Base-by-base conservation (phyloP, 1,139 yeast species). In the Debaryomyces fabryi region DNA sequence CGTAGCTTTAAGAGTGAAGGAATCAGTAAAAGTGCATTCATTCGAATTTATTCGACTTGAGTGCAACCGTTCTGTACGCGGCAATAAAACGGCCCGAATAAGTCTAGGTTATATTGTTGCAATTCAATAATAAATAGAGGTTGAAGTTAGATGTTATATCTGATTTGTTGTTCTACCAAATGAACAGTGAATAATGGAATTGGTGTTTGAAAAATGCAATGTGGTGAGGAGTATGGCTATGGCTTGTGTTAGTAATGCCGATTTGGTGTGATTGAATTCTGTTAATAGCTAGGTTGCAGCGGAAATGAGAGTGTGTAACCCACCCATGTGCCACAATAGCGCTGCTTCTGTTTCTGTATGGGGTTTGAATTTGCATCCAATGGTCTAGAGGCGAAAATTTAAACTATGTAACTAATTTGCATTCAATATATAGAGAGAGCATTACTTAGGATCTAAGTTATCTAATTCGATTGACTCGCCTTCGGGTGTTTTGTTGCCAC, bases 381-480 rank as follows among this genome's bases (percentile, higher is more conserved):
- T 4, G 13, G n/a, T 27, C 13, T 12, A 27, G 7, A 6, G 13
- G 10, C n/a, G 30, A 27, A 27, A 27, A 3, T 12, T 9, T 16
- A 32, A 15, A 15, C 8, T 32, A 16, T 15, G 21, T 32, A 32
- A 32, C 16, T 21, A 32, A 10, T 15, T 32, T 12, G 20, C 20
- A 32, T 32, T 32, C 16, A 8, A 32, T 32, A 32, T 32, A 32
- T 15, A 35, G 38, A 35, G 38, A 35, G 38, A 34, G 18, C 4
- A 16, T 35, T 20, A 35, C 15, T 35, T 35, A 9, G 38, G 38
- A 20, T 39, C 30, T 23, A 52, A 40, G 32, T 52, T 51, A 18
- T 52, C 54, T 29, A 52, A 44, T 41, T 52, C 56, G 32, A 51
- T 49, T 13, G 48, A 18, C n/a, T 40, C 53, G 24, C 42, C 49